Evolutionary conservation across 257 asterid genomes (phyloP), one percentile per base, ranked within the genome.

Genomic region (Forsythia suspensa): DNA sequence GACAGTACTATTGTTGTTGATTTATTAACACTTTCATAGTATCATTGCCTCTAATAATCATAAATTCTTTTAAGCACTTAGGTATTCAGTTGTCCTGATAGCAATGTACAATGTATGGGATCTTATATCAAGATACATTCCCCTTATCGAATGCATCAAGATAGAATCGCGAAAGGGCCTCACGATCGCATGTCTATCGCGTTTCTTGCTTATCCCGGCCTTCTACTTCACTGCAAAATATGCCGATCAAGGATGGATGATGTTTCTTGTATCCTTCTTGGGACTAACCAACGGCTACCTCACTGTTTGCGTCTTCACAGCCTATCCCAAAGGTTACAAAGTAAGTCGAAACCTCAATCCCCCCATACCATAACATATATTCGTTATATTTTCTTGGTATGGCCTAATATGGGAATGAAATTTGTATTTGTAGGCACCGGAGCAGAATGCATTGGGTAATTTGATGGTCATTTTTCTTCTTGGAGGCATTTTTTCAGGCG

Each of bases 381-480:
- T 37, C 48, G 3, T 7, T 38, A 34, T 46, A 24, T 24, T 55
- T 12, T 16, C 38, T 74, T 55, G 18, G 59, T 15, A 48, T 65
- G 52, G 20, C 59, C 39, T 65, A 43, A 80, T 15, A 15, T n/a
- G 48, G 3, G 11, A 57, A 4, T 18, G 5, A 39, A 77, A 29
- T 10, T 61, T 59, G 41, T 16, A 11, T 78, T 71, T 55, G 80
- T 70, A 95, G 99, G 98, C 98, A n/a, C 98, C 99, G 7, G 97
- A 95, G 90, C 97, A 92, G 82, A 93, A 95, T 75, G 99, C 99
- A 18, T 73, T 93, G 80, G 99, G 98, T 16, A 95, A 93, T 73
- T 38, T 95, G 85, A 81, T 95, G 15, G 94, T 93, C 24, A 41
- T 95, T 59, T 89, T 89, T 76, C 93, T 95, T 79, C 89, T 89